Conservation (phyloP, 2,329 filamentous ascomycete genomes). For the Aspergillus spinulosporus region DNA sequence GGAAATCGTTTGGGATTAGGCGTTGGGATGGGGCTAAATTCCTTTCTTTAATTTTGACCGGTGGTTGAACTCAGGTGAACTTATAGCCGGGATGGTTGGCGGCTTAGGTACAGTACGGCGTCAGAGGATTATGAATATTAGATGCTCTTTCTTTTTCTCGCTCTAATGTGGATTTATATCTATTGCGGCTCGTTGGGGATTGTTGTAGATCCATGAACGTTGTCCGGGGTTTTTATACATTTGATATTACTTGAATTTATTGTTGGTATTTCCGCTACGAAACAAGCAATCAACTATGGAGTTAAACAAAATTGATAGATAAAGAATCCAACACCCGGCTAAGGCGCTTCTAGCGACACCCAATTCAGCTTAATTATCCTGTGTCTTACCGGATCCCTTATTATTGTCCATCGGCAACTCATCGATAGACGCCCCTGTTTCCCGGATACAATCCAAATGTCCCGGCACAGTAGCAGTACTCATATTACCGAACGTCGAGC, state of each 20-base stretch:
- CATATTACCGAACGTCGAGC: conserved; percentile 32
- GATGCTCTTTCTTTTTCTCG: background rate
- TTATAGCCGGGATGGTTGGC: background rate
- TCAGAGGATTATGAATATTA: background rate
- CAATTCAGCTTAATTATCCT: background rate
- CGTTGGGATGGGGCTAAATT: background rate
- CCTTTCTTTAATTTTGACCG: background rate
- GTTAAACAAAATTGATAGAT: too few relatives aligned
- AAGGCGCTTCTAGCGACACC: background rate
- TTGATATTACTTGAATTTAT: too few relatives aligned
- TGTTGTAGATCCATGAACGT: too few relatives aligned
- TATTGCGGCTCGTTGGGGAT: too few relatives aligned
- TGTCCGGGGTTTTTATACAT: too few relatives aligned
- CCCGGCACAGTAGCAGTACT: conserved; percentile 20
- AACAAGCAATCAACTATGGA: background rate
- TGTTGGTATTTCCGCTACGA: too few relatives aligned
- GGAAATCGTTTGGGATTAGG: background rate
- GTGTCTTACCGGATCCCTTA: background rate
- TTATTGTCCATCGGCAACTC: conserved; percentile 14
- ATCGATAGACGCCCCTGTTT: conserved; percentile 32
- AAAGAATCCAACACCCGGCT: too few relatives aligned
- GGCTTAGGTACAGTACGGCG: background rate
- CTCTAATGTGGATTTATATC: too few relatives aligned
- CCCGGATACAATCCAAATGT: conserved; percentile 34
- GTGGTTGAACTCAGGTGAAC: background rate